Base-by-base conservation (phyloP, 495 filamentous ascomycete species). In the Tuber brumale region DNA sequence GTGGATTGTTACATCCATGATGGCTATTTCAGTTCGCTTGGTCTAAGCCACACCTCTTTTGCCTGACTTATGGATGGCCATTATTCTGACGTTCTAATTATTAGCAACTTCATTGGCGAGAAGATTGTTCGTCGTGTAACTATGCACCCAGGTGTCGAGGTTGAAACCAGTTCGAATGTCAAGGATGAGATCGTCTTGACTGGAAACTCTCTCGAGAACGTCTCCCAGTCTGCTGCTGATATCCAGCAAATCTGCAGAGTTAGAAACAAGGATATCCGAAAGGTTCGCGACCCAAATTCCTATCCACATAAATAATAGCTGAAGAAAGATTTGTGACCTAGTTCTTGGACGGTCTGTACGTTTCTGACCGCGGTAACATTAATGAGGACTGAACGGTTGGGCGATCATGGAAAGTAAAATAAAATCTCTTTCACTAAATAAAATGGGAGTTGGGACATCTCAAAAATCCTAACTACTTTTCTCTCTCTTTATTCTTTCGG, bases 221-320 rank as follows among this genome's bases (percentile, higher is more conserved):
- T 99, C 75, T 97, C 95, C 82, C 95, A 99, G 89, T 93, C 91
- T 84, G 95, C 95, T 75, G 95, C 95, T 84, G 95, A 98, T 85
- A 97, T 99, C 86, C 95, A 99, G 90, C 95, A 99, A 87, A 94
- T 95, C 87, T 99, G 95, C 92, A 89, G 92, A 87, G 95, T 97
- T 86, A 90, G 92, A 84, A 98, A 99, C 91, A 99, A 99, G 93
- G 95, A 99, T 97, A 98, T 99, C 89, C 94, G 96, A 88, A 97
- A 98, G 93, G 93, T 97, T 81, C 76, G 87, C 27, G 27, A 66
- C 57, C 51, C 75, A 42, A 70, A 48, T 12, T 19, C 44, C 41
- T 21, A 2, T 35, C 39, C 18, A 72, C 7, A 78, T 77, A 51
- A 45, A 19, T 44, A 16, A 45, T 31, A 6, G 39, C 66, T 37